Evolutionary conservation across 164 flowering plant species (phyloP).

Genomic region (Chimonanthus praecox): DNA sequence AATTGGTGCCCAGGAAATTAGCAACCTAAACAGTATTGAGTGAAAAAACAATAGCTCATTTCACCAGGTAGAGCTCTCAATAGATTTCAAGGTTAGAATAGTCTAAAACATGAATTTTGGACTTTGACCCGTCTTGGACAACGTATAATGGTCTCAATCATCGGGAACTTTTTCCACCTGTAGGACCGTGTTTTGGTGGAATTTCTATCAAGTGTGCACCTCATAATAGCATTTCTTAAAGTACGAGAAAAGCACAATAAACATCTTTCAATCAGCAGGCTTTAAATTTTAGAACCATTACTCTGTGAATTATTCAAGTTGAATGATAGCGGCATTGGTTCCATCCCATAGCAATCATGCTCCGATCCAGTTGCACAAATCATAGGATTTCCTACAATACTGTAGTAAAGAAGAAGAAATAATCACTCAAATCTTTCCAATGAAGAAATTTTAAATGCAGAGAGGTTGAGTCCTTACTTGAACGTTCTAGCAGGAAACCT

Average conservation of each 20-base stretch:
- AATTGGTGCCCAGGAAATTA: no score
- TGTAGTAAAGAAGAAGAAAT: constrained; percentile 19
- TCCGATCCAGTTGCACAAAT: constrained; percentile 52
- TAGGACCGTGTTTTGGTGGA: background rate
- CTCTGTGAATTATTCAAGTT: constrained; percentile 46
- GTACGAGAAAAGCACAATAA: no score
- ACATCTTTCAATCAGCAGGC: background rate
- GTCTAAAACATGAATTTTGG: no score
- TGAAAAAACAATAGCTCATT: no score
- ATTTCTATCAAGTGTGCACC: background rate
- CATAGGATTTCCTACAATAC: constrained; percentile 73
- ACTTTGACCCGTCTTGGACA: no score
- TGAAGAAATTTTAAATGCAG: background rate
- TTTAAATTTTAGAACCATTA: constrained; percentile 26
- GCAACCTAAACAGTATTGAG: no score
- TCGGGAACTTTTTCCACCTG: no score
- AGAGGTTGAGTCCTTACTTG: constrained; percentile 39
- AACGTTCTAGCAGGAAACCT: constrained; percentile 80
- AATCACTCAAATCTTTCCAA: background rate
- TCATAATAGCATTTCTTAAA: background rate
- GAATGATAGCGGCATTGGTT: constrained; percentile 67
- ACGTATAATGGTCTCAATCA: no score
- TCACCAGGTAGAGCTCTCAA: no score
- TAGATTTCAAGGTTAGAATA: no score
- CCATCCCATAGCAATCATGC: constrained; percentile 59